Conservation (phyloP, 139 green algal species). For the Chlamydomonas sp. region DNA sequence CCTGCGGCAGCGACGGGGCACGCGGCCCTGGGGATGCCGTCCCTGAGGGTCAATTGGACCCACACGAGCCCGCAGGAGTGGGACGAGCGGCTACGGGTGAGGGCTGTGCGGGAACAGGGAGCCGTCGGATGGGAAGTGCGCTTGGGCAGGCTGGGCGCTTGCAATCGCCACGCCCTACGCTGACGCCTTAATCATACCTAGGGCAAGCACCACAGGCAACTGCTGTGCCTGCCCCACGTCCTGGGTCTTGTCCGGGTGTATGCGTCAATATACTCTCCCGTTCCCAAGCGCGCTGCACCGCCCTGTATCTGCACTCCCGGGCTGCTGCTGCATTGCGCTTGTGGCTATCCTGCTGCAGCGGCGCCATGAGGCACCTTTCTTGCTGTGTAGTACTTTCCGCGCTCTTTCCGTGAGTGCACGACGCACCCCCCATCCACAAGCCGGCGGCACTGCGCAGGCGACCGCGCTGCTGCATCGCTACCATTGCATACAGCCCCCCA, state of each 20-base stretch:
- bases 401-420: too few species aligned
- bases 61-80: constrained; percentile 59
- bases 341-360: too few species aligned
- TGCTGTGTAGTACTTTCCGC: too few species aligned
- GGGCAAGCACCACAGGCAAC: too few species aligned
- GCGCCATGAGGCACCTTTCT: too few species aligned
- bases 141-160: too few species aligned
- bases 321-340: constrained; percentile 2
- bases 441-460: constrained; percentile 29
- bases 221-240: too few species aligned
- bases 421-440: not conserved
- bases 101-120: not conserved
- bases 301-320: too few species aligned
- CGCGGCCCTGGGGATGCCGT: constrained; percentile 1
- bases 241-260: not conserved
- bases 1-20: not conserved
- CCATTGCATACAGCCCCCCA: not conserved
- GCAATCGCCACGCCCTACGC: too few species aligned
- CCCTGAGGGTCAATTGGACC: constrained; percentile 75
- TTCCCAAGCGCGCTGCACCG: constrained; percentile 38
- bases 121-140: too few species aligned
- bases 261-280: not conserved
- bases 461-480: constrained; percentile 51
- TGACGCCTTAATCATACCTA: too few species aligned
- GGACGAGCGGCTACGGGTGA: constrained; percentile 57